Evolutionary conservation across 257 asterid genomes (phyloP).

Genomic region (Solanum habrochaites): DNA sequence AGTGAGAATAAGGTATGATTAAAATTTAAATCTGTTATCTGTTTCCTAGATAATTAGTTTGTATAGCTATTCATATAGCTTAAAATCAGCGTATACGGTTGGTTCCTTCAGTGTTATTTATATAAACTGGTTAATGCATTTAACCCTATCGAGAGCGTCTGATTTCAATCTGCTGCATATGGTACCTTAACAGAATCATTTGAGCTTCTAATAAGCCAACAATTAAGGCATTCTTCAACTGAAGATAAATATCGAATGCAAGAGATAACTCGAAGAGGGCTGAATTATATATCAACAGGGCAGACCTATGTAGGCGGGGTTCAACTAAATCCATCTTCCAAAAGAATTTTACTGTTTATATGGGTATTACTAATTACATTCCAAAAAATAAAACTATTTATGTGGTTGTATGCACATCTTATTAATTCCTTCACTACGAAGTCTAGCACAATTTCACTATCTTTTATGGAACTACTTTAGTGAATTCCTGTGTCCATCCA

Average conservation of each 20-base stretch:
- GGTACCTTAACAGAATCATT: neutral
- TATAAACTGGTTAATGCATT: neutral
- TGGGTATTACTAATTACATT: neutral
- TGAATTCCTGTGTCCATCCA: neutral
- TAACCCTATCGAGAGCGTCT: neutral
- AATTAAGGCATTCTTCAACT: neutral
- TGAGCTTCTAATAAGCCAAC: neutral
- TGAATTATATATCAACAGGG: neutral
- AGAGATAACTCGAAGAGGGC: neutral
- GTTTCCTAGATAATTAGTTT: neutral
- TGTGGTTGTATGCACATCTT: neutral
- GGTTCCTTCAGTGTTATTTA: neutral
- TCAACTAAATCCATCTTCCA: neutral
- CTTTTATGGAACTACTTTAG: neutral
- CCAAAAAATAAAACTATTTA: neutral
- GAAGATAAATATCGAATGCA: neutral
- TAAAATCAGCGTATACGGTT: neutral
- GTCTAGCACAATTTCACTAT: neutral
- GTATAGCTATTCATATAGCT: neutral
- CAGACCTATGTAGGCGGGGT: neutral
- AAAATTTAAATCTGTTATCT: neutral
- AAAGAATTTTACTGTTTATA: neutral
- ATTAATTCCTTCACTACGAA: neutral
- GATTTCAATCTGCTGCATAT: neutral
- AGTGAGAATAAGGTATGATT: neutral